Evolutionary conservation across 176 grass and related monocot genomes (phyloP).

Genomic region (Cenchrus purpureus): DNA sequence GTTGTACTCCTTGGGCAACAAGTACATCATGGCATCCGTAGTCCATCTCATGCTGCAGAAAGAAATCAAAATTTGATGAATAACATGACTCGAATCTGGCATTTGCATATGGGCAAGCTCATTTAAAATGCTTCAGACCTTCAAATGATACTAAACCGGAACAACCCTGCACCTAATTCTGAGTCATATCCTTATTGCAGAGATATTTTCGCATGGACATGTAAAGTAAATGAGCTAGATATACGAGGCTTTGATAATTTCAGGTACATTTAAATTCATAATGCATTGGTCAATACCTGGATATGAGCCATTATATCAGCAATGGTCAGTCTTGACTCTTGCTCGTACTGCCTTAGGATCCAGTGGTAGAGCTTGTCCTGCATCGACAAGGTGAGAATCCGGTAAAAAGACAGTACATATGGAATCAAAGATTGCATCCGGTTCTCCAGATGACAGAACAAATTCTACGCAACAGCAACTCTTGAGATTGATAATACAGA

Average conservation of each 20-base stretch:
- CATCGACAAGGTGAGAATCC: neutral
- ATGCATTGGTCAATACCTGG: conserved; percentile 32
- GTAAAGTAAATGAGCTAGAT: neutral
- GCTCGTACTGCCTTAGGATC: conserved; percentile 51
- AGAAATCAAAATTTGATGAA: neutral
- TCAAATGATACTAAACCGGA: too few relatives aligned
- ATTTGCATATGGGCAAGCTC: too few relatives aligned
- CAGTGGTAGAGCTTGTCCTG: conserved; percentile 68
- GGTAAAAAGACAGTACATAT: neutral
- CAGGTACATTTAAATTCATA: too few relatives aligned
- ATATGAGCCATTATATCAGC: conserved; percentile 58
- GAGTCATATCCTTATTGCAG: neutral
- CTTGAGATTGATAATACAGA: neutral
- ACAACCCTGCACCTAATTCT: too few relatives aligned
- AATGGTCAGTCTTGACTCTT: conserved; percentile 7
- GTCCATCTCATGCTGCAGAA: conserved; percentile 63
- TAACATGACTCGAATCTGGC: neutral
- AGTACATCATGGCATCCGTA: conserved; percentile 39
- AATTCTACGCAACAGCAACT: neutral
- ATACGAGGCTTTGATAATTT: too few relatives aligned
- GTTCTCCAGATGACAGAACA: neutral
- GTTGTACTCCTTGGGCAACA: conserved; percentile 18
- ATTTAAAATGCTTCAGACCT: too few relatives aligned
- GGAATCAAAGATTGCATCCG: neutral
- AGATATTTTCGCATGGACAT: neutral